Evolutionary conservation across 805 yeast species (phyloP), one percentile per base, ranked within the genome.

Genomic region (Soucietia sequanensis): DNA sequence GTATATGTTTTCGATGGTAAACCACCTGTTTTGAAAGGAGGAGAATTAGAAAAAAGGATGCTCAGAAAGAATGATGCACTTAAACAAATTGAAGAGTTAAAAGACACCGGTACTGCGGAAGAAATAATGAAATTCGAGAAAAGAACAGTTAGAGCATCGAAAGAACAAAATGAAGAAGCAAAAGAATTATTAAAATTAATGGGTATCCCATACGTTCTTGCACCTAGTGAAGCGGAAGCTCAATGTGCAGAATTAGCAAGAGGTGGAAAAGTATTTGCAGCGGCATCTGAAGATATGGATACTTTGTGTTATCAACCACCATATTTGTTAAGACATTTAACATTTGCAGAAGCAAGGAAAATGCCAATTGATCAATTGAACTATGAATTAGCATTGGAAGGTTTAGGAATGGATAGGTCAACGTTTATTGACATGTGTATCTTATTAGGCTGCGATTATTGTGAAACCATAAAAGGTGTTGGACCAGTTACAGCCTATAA

Each of bases 201-300:
- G 99, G 99, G 99, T 0, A 84, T 93, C 32, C 99, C 99, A 2
- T 86, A 69, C 48, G 84, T 93, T 4, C 80, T 79, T 35, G 98
- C 99, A 0, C 99, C 99, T 1, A 83, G 96, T 56, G 99, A 93
- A 61, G 99, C 99, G 2, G 99, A 93, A 58, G 96, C 99, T 0
- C 98, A 93, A 52, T 93, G 99, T 68, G 98, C 99, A 0, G 93
- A 80, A 43, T 64, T 93, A 31, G 97, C 97, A 3, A 76, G 80
- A 38, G 76, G 79, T 9, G 97, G 96, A 2, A 89, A 88, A 54
- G 98, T 91, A 0, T 93, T 81, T 56, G 99, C 95, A 6, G 96
- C 98, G 3, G 99, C 97, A 1, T 84, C 95, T 5, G 99, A 93
- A 58, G 99, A 93, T 77, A 93, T 93, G 99, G 99, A 93, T 62